phyloP scores from a whole-genome alignment of 805 yeast genomes.

The Kuraishia piskuri region DNA sequence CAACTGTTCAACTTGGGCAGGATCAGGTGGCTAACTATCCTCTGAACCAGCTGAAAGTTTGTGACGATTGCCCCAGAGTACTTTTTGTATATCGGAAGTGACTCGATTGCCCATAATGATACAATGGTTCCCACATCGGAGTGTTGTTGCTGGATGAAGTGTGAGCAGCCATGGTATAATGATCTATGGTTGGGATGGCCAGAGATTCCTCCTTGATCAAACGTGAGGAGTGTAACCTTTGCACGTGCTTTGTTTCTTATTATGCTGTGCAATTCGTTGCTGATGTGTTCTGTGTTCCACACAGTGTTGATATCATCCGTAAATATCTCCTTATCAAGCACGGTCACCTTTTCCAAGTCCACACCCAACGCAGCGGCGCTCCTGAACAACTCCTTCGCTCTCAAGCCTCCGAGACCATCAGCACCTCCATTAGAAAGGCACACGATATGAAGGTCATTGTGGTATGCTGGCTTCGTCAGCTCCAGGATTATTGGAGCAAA shows the following conservation, averaged over 20 bases:
- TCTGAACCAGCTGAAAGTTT: constrained; percentile 18
- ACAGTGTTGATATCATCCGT: constrained; percentile 55
- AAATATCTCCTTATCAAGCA: constrained; percentile 33
- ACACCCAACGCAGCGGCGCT: constrained; percentile 52
- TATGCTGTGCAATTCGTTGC: constrained; percentile 22
- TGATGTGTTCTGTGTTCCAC: constrained; percentile 52
- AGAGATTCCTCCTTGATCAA: constrained; percentile 38
- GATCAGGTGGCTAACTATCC: constrained; percentile 5
- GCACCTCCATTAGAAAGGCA: constrained; percentile 77
- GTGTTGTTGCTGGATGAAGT: constrained; percentile 16
- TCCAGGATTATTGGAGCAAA: constrained; percentile 73
- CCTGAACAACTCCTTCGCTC: constrained; percentile 50
- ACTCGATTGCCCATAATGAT: constrained; percentile 18
- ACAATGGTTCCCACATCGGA: not conserved
- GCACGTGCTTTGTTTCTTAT: not conserved
- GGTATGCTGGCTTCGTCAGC: constrained; percentile 32
- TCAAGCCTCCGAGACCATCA: constrained; percentile 57
- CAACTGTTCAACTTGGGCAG: not conserved
- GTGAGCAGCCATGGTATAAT: constrained; percentile 40
- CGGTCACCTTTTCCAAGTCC: constrained; percentile 27
- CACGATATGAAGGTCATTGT: constrained; percentile 46
- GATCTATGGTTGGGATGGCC: constrained; percentile 82
- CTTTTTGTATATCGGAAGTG: constrained; percentile 30
- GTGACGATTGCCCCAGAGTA: constrained; percentile 40
- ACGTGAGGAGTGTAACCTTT: constrained; percentile 1